phyloP scores from a whole-genome alignment of 192 early-diverging fungal genomes.

The Jimgerdemannia lactiflua region DNA sequence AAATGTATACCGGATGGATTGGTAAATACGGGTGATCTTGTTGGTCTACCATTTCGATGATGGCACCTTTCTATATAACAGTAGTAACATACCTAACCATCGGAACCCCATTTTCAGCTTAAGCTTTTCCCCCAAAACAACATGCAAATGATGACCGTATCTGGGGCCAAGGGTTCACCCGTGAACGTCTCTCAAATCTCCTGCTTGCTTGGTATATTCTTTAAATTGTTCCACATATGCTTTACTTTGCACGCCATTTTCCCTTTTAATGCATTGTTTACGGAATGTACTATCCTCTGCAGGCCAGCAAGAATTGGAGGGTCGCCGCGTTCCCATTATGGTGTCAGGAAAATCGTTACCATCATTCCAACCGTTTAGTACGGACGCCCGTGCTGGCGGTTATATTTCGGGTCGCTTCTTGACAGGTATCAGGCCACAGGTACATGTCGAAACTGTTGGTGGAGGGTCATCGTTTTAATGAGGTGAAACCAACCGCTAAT shows the following conservation, averaged over 20 bases:
- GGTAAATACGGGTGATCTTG: slow-evolving; percentile 9
- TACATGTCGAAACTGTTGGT: slow-evolving; percentile 35
- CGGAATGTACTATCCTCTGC: neutral
- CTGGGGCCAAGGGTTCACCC: slow-evolving; percentile 96
- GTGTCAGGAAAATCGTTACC: slow-evolving; percentile 96
- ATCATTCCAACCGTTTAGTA: slow-evolving; percentile 90
- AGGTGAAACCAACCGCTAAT: too few species aligned
- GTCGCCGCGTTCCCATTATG: slow-evolving; percentile 97
- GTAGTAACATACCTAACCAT: neutral
- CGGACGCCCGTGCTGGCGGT: slow-evolving; percentile 90
- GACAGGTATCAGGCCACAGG: slow-evolving; percentile 95
- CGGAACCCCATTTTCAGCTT: slow-evolving; percentile 19
- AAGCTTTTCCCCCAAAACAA: slow-evolving; percentile 93
- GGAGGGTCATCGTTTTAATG: neutral
- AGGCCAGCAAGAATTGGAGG: slow-evolving; percentile 97
- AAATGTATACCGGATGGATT: slow-evolving; percentile 73
- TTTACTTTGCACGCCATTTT: too few species aligned
- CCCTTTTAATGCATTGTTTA: neutral
- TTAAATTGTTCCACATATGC: too few species aligned
- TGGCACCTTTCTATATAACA: neutral
- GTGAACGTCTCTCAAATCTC: slow-evolving; percentile 98
- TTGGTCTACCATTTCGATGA: slow-evolving; percentile 21
- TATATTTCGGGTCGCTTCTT: slow-evolving; percentile 97
- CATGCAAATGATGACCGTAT: slow-evolving; percentile 99
- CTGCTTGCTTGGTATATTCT: slow-evolving; percentile 68